phyloP scores from a whole-genome alignment of 2,329 filamentous ascomycete genomes.

The Monosporascus cannonballus region DNA sequence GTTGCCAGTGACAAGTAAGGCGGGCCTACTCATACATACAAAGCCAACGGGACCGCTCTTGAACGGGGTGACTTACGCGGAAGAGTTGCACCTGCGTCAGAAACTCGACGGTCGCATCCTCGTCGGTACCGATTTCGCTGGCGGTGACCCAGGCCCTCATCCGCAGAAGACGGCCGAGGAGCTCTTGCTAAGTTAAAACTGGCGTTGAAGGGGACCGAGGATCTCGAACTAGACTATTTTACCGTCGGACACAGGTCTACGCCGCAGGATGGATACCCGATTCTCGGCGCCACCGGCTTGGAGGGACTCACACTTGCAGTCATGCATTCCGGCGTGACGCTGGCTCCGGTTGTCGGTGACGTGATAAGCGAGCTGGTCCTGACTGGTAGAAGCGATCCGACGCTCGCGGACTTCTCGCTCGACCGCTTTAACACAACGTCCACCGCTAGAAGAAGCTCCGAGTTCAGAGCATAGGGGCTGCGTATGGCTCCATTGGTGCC shows the following conservation, averaged over 20 bases:
- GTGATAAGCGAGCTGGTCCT: slow-evolving; percentile 13
- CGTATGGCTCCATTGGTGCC: too few relatives aligned
- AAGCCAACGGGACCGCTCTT: slow-evolving; percentile 16
- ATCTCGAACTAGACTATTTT: slow-evolving; percentile 22
- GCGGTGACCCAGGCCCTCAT: slow-evolving; percentile 17
- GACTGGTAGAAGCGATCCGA: slow-evolving; percentile 11
- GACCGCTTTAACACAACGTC: slow-evolving; percentile 6
- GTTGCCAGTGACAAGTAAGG: slow-evolving; percentile 16
- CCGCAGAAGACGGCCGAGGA: slow-evolving; percentile 15
- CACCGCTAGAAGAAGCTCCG: too few relatives aligned
- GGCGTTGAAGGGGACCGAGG: slow-evolving; percentile 12
- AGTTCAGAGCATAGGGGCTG: too few relatives aligned
- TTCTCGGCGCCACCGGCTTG: slow-evolving; percentile 20
- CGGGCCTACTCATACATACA: slow-evolving; percentile 24
- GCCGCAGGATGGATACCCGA: slow-evolving; percentile 22
- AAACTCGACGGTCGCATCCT: slow-evolving; percentile 21
- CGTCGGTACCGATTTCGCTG: slow-evolving; percentile 16
- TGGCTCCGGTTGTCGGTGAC: slow-evolving; percentile 20
- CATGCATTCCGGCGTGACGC: slow-evolving; percentile 26
- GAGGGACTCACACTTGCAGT: slow-evolving; percentile 23
- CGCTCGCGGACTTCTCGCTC: slow-evolving; percentile 10
- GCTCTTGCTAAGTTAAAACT: slow-evolving; percentile 13
- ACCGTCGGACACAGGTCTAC: slow-evolving; percentile 22
- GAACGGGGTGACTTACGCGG: slow-evolving; percentile 16
- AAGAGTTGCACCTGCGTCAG: slow-evolving; percentile 23